These are phyloP conservation scores for Tylopilus subfusipes DNA, from an alignment of 768 basidiomycete species.

Conservation along the genomic window DNA sequence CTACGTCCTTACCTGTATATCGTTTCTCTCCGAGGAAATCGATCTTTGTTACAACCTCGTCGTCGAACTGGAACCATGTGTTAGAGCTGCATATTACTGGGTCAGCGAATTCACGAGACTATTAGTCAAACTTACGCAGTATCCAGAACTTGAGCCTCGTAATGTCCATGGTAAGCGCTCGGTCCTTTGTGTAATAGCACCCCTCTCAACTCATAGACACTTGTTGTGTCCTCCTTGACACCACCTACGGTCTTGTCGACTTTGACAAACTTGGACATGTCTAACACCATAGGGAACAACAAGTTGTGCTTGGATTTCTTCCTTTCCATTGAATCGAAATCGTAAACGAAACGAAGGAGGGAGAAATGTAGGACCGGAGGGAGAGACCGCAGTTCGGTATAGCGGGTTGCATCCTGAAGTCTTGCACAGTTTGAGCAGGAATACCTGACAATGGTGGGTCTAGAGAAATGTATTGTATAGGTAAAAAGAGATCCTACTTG, in stretches of 20 bases:
- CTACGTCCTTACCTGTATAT: slow-evolving; percentile 28
- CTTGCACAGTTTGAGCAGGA: slow-evolving; percentile 69
- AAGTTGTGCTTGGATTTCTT: slow-evolving; percentile 84
- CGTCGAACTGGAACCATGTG: slow-evolving; percentile 92
- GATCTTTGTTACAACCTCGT: slow-evolving; percentile 74
- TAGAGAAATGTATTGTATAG: not conserved
- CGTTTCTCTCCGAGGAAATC: slow-evolving; percentile 49
- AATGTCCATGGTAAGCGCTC: slow-evolving; percentile 92
- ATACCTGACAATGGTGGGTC: slow-evolving; percentile 50
- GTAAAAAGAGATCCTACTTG: slow-evolving; percentile 44
- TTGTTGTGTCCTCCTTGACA: slow-evolving; percentile 19
- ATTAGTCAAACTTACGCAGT: slow-evolving; percentile 43
- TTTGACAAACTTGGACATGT: slow-evolving; percentile 66
- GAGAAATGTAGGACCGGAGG: slow-evolving; percentile 93
- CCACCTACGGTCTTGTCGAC: slow-evolving; percentile 24
- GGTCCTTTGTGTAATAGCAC: slow-evolving; percentile 85
- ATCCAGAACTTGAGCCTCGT: slow-evolving; percentile 83
- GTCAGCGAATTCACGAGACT: slow-evolving; percentile 1
- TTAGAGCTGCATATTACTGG: slow-evolving; percentile 41
- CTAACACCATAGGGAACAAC: slow-evolving; percentile 67
- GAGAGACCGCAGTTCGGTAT: slow-evolving; percentile 62
- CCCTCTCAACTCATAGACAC: slow-evolving; percentile 79
- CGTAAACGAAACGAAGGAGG: slow-evolving; percentile 89
- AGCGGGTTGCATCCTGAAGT: slow-evolving; percentile 77
- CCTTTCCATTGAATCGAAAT: slow-evolving; percentile 70